Base-by-base conservation (phyloP, 2,329 filamentous ascomycete species). In the Fusarium pseudonygamai region DNA sequence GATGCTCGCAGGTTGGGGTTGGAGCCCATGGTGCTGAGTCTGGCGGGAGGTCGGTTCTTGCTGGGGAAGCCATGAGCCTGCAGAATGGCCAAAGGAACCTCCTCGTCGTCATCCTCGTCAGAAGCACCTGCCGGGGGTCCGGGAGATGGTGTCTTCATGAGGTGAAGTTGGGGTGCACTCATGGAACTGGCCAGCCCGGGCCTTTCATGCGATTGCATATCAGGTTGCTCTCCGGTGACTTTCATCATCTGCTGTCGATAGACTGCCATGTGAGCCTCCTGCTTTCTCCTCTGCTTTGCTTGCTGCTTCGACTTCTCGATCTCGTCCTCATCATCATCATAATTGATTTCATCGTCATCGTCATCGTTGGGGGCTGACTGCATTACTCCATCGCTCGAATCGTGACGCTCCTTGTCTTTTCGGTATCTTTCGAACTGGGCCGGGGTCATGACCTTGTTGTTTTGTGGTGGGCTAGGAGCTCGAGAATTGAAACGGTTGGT, bases 191-290 rank as follows among this genome's bases (percentile, higher is more conserved):
- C 85, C 69, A 91, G 81, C 56, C 84, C 84, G 20, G 89, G 87
- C n/a, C 90, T 88, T 32, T 86, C 81, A 16, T 84, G 78, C 20
- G 86, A 53, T 22, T 77, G 70, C 67, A 78, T 59, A 32, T 78
- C 77, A 15, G 77, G 77, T 42, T 78, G 84, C 75, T 96, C 93
- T 53, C 95, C 95, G 2, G 94, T 97, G 36, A 96, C 93, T 83
- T 97, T 97, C 93, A 96, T 97, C 95, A 97, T 97, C 82, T 96
- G 93, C 81, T 97, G 95, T 65, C 95, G 90, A 81, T 97, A 97
- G 4, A 97, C 92, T 4, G 94, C 89, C 86, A 97, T 92, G 80
- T 96, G 94, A 18, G 95, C 95, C 82, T 97, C 94, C 80, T 97
- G 95, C 85, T 95, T 96, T 77, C 91, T 90, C 72, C 95, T 88